Evolutionary conservation across 768 basidiomycete genomes (phyloP), one percentile per base, ranked within the genome.

Genomic region (Pluteus cervinus): DNA sequence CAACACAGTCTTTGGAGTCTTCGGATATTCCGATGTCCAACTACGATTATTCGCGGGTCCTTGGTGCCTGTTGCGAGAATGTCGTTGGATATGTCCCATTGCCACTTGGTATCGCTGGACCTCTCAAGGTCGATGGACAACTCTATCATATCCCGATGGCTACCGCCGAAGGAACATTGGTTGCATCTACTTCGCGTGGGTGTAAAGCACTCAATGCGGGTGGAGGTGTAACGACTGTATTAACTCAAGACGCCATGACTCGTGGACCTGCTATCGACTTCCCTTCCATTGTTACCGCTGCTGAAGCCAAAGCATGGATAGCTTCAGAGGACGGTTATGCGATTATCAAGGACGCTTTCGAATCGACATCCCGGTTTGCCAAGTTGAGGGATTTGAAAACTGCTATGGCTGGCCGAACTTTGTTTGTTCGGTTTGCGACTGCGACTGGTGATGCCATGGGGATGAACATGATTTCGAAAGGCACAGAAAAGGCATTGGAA

Each of bases 391-490:
- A 71, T 39, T 67, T 98, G 50, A 94, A 94, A 72, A 81, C 81
- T 32, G 87, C 84, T 4, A 66, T 98, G 58, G 96, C 96, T 5
- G 96, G 96, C 4, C 76, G 96, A 28, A 94, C 91, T 25, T 65
- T 99, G 25, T 99, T 81, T 55, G 81, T 97, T 16, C 78, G 96
- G 32, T 97, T 99, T 54, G 86, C 86, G 41, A 96, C 92, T 10
- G 81, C 78, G 38, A 98, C 96, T 0, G 96, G 93, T 21, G 94
- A 98, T 53, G 94, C 96, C 28, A 99, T 98, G 94, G 96, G 96
- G 12, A 99, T 99, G 96, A 99, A 99, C 70, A 99, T 98, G 96
- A 96, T 98, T 54, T 88, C 86, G 7, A 99, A 99, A 64, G 96
- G 93, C 3, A 92, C 91, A 7, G 96, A 98, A 67, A 87, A 86